Base-by-base conservation (phyloP, 768 basidiomycete genomes). In the Paxillus ammoniavirescens region DNA sequence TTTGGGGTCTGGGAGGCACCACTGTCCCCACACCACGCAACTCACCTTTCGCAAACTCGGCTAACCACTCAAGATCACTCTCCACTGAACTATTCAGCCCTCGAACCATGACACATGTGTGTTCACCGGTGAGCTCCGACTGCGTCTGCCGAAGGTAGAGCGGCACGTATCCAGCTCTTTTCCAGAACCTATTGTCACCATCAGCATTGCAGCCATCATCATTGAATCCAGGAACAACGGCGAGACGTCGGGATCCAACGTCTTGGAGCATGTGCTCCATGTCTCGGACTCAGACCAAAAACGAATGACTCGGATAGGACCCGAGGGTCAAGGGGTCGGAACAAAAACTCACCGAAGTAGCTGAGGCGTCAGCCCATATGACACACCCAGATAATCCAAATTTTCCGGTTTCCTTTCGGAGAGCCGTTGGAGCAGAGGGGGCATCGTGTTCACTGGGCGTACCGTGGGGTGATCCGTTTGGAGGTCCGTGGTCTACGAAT, bases 101-200 rank as follows among this genome's bases (percentile, higher is more conserved):
- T 31, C 91, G 81, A 1, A 96, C 82, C 97, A 99, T 98, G 35
- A 98, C 87, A 65, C 93, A 95, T 0, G 92, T 91, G 65, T 97
- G 89, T 72, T 99, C 97, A 37, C 97, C 97, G 0, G 97, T 99
- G 47, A 98, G 78, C 62, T 97, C 94, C 67, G 93, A 97, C 54
- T 86, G 78, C 5, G 93, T 96, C 72, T 98, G 97, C 30, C 96
- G 85, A 30, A 98, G 72, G 64, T 98, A 98, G 13, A 98, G 76
- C 0, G 97, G 97, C 0, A 91, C 81, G 67, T 89, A 99, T 12
- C 91, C 90, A 1, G 87, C 86, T 18, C 93, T 83, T 72, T 98
- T 98, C 97, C 97, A 98, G 76, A 98, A 99, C 55, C 92, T 80
- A 26, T 36, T 41, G 17, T n/a, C 12, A 43, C 17, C 10, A 51